These are phyloP conservation scores for Aspergillus coremiiformis DNA, from an alignment of 495 filamentous ascomycete genomes.

Conservation along the genomic window DNA sequence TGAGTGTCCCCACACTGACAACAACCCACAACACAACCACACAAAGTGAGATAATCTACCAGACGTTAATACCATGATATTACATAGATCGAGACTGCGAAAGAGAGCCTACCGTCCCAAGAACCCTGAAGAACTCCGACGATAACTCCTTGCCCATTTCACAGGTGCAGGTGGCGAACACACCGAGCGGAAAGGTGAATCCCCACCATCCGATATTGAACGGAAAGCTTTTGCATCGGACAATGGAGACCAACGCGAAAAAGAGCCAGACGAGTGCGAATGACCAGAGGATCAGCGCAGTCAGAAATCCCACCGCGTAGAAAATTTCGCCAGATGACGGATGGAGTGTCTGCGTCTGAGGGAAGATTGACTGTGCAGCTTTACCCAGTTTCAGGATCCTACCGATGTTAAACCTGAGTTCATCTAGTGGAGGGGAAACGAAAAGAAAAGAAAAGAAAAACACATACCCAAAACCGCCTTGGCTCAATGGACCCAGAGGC, in stretches of 20 bases:
- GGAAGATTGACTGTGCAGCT: conserved; percentile 43
- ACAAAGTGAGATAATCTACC: conserved; percentile 39
- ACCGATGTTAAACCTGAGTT: not conserved
- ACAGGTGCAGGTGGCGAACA: conserved; percentile 45
- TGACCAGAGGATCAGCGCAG: conserved; percentile 52
- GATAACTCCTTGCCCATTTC: conserved; percentile 43
- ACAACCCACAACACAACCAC: conserved; percentile 48
- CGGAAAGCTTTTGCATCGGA: conserved; percentile 40
- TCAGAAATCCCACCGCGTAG: conserved; percentile 46
- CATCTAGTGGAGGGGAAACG: not conserved
- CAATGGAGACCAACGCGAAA: conserved; percentile 42
- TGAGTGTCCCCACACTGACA: conserved; percentile 38
- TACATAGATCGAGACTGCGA: not conserved
- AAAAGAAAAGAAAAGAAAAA: not conserved
- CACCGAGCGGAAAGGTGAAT: conserved; percentile 55
- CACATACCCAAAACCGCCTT: conserved; percentile 46
- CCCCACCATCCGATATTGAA: conserved; percentile 67
- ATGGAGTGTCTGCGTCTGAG: conserved; percentile 39
- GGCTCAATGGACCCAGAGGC: conserved; percentile 53
- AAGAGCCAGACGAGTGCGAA: conserved; percentile 57
- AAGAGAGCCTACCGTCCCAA: conserved; percentile 34
- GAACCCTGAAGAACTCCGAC: conserved; percentile 47
- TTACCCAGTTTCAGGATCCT: conserved; percentile 50
- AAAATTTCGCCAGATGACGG: conserved; percentile 41
- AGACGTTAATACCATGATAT: not conserved